phyloP scores from a whole-genome alignment of 805 yeast genomes.

The Teunomyces panamensis region DNA sequence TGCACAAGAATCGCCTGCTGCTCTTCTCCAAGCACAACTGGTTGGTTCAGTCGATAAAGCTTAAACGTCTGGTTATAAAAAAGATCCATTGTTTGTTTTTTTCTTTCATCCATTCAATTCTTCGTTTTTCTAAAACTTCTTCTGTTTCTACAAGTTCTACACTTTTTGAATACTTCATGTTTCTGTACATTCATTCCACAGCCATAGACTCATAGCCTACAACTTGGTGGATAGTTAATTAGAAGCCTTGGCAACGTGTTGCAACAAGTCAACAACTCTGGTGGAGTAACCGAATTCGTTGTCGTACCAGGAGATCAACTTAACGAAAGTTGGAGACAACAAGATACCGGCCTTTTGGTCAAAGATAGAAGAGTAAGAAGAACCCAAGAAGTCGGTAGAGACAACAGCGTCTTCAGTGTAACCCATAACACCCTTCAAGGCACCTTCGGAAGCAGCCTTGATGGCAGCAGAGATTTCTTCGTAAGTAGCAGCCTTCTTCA shows the following conservation, averaged over 20 bases:
- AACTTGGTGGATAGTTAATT: slow-evolving; percentile 13
- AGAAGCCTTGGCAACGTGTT: slow-evolving; percentile 25
- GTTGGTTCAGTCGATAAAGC: slow-evolving; percentile 10
- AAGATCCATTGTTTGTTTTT: slow-evolving; percentile 5
- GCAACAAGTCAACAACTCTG: slow-evolving; percentile 36
- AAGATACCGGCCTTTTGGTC: slow-evolving; percentile 36
- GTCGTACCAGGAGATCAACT: slow-evolving; percentile 37
- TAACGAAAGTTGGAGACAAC: slow-evolving; percentile 34
- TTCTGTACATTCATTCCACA: slow-evolving; percentile 4
- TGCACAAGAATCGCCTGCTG: slow-evolving; percentile 6
- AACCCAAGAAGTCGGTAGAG: slow-evolving; percentile 31
- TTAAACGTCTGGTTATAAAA: slow-evolving; percentile 13
- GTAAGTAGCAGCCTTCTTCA: slow-evolving; percentile 29
- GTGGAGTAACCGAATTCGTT: slow-evolving; percentile 37
- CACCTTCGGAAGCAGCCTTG: slow-evolving; percentile 31
- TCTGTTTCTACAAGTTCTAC: background rate
- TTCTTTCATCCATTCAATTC: background rate
- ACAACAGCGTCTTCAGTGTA: slow-evolving; percentile 36
- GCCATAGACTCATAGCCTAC: slow-evolving; percentile 5
- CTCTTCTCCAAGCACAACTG: background rate
- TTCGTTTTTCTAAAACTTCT: background rate
- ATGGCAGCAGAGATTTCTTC: slow-evolving; percentile 31
- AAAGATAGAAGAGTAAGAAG: slow-evolving; percentile 28
- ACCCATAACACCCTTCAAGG: slow-evolving; percentile 33
- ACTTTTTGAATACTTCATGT: background rate